Percentiles rank a stretch among this genome's conserved stretches.
These are phyloP conservation scores for Camelina neglecta DNA, from an alignment of 345 rosid genomes.

Conservation along the genomic window DNA sequence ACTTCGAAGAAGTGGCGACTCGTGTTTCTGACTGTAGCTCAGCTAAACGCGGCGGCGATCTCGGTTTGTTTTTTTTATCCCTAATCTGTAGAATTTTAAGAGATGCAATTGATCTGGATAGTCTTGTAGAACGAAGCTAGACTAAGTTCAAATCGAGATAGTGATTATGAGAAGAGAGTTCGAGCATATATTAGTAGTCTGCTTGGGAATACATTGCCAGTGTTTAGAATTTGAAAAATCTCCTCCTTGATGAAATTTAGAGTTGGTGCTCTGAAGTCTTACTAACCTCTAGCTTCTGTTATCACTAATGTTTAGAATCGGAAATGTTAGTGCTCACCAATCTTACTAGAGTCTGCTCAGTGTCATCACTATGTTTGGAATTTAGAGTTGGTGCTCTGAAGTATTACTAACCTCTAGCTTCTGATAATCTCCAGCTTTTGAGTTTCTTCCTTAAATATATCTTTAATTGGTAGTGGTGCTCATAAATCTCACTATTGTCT, in stretches of 20 bases:
- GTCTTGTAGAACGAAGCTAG: not conserved
- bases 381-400: not conserved
- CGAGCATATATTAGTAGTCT: not conserved
- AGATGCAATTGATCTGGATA: not conserved
- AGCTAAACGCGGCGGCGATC: constrained; percentile 97
- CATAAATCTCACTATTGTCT: too few relatives aligned
- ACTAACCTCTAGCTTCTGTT: too few relatives aligned
- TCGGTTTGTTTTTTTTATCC: constrained; percentile 56
- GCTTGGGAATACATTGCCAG: not conserved
- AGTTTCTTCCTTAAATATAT: too few relatives aligned
- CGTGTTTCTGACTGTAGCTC: constrained; percentile 93
- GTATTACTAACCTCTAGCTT: not conserved
- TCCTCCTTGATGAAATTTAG: not conserved
- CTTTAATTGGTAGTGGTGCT: too few relatives aligned
- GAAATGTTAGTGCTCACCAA: not conserved
- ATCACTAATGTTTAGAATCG: not conserved
- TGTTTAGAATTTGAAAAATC: not conserved
- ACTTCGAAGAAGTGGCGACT: constrained; percentile 79
- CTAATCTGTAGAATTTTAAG: not conserved
- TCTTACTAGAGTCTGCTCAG: not conserved
- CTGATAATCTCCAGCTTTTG: too few relatives aligned
- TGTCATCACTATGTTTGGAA: not conserved
- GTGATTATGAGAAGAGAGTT: not conserved
- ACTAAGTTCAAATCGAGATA: not conserved
- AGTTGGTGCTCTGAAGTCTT: too few relatives aligned